Evolutionary conservation across 2,329 filamentous ascomycete genomes (phyloP), one percentile per base, ranked within the genome.

Genomic region (Fusarium heterosporum): DNA sequence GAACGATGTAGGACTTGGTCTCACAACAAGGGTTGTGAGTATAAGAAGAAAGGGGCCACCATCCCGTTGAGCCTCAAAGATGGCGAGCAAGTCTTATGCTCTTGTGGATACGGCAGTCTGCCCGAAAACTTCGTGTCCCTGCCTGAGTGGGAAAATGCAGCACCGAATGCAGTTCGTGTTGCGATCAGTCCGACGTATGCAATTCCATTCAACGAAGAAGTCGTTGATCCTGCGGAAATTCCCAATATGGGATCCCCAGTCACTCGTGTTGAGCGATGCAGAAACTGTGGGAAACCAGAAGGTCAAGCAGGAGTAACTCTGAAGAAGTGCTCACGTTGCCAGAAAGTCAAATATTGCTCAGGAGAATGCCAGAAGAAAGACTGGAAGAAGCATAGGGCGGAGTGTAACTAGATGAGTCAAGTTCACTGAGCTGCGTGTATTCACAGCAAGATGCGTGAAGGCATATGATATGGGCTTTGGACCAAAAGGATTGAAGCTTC

Each of bases 131-230:
- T 78, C 52, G 64, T 80, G 38, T 55, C 71, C 5, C 47, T 84
- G 8, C 81, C 82, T 0, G 77, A 79, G 17, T 83, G 83, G 78
- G 78, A 83, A 1, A 75, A 71, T 10, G 79, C 78, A 12, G 75
- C 76, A 2, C 72, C 77, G 53, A 75, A 81, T 47, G 80, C 83
- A 28, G 85, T 87, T 28, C 81, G 88, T 8, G 77, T 87, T 8
- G 86, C 85, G 6, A 85, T 90, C 66, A 89, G 86, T 55, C 85
- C 85, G 0, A 75, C 78, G 0, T 90, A 81, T 70, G 75, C 83
- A 10, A 77, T 78, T 22, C 78, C 78, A 0, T 76, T 79, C 11
- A 78, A 82, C 2, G 83, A 85, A 67, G 73, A 80, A 25, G 66
- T 80, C 19, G 62, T 80, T 1, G 76, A 80, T 22, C 50, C 53